Percentiles rank a stretch among this genome's conserved stretches.
These are phyloP conservation scores for Triticum dicoccoides DNA, from an alignment of 176 grass and related monocot species.

Conservation along the genomic window DNA sequence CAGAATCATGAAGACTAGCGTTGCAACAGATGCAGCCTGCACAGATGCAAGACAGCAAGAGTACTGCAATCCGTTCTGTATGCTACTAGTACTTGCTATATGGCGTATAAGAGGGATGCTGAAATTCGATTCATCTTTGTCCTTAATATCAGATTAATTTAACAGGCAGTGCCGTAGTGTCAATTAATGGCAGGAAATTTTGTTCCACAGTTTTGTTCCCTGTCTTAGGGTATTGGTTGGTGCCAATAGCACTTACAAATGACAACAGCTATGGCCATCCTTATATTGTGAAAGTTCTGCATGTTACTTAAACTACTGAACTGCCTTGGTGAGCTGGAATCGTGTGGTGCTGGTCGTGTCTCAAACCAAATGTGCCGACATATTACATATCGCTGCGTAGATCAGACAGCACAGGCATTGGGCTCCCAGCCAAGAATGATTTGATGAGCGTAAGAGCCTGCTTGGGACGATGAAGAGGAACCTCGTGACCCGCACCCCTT, in stretches of 20 bases:
- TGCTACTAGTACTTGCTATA: neutral
- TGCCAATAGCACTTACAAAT: conserved; percentile 18
- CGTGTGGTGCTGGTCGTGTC: neutral
- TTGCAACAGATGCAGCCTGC: neutral
- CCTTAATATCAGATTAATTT: conserved; percentile 2
- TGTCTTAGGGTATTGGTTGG: neutral
- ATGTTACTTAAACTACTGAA: neutral
- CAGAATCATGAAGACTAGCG: neutral
- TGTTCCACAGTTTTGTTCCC: conserved; percentile 1
- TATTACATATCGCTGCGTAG: conserved; percentile 49
- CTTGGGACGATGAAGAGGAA: conserved; percentile 83
- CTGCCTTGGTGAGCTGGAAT: neutral
- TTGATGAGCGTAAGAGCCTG: conserved; percentile 78
- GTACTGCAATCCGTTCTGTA: neutral
- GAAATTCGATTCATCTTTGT: neutral
- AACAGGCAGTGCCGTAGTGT: neutral
- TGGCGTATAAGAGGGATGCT: neutral
- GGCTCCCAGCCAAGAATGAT: conserved; percentile 73
- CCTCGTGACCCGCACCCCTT: conserved; percentile 90
- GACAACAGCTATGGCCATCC: conserved; percentile 3
- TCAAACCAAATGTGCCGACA: neutral
- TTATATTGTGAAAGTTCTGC: neutral
- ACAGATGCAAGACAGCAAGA: neutral
- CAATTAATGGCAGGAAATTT: conserved; percentile 1
- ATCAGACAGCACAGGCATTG: conserved; percentile 60